These are phyloP conservation scores for Fistulifera solaris DNA, from an alignment of 108 stramenopile genomes.

Conservation along the genomic window DNA sequence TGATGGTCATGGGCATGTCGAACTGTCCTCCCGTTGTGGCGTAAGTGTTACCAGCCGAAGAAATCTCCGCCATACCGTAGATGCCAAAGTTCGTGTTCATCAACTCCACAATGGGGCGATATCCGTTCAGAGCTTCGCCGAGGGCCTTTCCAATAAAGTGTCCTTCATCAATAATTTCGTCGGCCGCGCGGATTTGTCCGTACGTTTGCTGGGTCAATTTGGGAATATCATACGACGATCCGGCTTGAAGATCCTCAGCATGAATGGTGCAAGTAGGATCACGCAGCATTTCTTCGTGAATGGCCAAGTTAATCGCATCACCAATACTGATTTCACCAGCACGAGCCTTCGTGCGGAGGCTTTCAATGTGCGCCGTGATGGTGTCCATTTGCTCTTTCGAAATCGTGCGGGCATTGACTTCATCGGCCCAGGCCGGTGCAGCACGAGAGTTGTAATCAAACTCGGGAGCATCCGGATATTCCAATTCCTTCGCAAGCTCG, in stretches of 20 bases:
- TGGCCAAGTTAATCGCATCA: conserved; percentile 97
- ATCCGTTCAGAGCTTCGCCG: conserved; percentile 97
- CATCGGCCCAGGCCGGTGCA: conserved; percentile 76
- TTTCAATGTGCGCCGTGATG: conserved; percentile 63
- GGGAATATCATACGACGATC: conserved; percentile 96
- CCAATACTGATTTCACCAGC: conserved; percentile 93
- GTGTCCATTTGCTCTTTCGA: conserved; percentile 61
- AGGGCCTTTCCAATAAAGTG: conserved; percentile 99
- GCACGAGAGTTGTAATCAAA: conserved; percentile 89
- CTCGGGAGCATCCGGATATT: conserved; percentile 92
- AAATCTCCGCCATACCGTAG: conserved; percentile 97
- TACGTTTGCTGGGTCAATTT: conserved; percentile 97
- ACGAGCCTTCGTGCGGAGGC: conserved; percentile 70
- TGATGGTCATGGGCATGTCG: conserved; percentile 98
- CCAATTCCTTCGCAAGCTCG: conserved; percentile 93
- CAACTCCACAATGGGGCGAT: conserved; percentile 96
- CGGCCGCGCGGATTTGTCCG: conserved; percentile 90
- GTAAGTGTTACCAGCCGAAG: conserved; percentile 96
- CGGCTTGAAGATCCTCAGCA: conserved; percentile 97
- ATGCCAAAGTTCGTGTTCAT: conserved; percentile 99
- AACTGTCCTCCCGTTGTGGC: conserved; percentile 98
- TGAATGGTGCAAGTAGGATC: conserved; percentile 97
- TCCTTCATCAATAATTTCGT: conserved; percentile 98
- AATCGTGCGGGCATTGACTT: conserved; percentile 81
- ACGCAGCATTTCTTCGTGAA: conserved; percentile 99